These are phyloP conservation scores for Anisodus acutangulus DNA, from an alignment of 257 asterid species.

Conservation along the genomic window DNA sequence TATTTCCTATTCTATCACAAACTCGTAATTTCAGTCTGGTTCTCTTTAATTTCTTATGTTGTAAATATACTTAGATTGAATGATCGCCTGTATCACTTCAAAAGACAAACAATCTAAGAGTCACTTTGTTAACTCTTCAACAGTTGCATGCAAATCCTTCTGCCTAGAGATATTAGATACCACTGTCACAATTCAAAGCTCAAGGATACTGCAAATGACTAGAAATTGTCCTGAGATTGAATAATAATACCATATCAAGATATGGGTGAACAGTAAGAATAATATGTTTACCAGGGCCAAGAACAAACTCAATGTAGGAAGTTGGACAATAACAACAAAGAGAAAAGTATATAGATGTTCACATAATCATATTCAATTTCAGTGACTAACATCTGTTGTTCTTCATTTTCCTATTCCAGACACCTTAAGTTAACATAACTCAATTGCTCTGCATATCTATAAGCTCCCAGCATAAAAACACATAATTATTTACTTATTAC, in stretches of 20 bases:
- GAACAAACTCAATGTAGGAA: neutral
- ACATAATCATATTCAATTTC: neutral
- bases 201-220: neutral
- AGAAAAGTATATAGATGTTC: neutral
- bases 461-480: too few relatives aligned
- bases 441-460: too few relatives aligned
- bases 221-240: neutral
- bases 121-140: too few relatives aligned
- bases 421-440: too few relatives aligned
- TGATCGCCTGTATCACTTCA: neutral
- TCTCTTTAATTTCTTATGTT: neutral
- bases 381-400: neutral
- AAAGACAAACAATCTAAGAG: too few relatives aligned
- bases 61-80: neutral
- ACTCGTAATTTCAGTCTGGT: neutral
- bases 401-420: too few relatives aligned
- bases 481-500: too few relatives aligned
- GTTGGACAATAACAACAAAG: too few relatives aligned
- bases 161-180: too few relatives aligned
- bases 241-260: neutral
- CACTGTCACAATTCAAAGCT: neutral
- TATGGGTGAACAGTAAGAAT: neutral
- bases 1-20: too few relatives aligned
- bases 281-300: neutral
- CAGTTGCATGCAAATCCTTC: too few relatives aligned